Conservation (phyloP, 202 grass and related monocot genomes). For the Hordeum pubiflorum region DNA sequence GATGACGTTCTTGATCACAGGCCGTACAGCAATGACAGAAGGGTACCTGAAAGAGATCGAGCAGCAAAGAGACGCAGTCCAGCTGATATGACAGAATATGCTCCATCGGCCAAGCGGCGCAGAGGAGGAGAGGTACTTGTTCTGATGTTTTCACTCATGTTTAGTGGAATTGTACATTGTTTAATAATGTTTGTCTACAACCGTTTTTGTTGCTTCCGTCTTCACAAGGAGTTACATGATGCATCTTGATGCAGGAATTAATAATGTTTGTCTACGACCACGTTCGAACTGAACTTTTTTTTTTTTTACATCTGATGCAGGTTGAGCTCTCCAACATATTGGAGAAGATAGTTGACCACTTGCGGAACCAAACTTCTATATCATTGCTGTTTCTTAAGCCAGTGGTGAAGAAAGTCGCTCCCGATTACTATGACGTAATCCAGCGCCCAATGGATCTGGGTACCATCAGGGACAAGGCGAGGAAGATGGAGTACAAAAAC, state of each 20-base stretch:
- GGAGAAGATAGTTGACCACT: conserved; percentile 60
- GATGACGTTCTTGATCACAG: conserved; percentile 68
- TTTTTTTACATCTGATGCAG: conserved; percentile 30
- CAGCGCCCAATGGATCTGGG: conserved; percentile 79
- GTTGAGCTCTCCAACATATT: conserved; percentile 88
- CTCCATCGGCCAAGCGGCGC: conserved; percentile 54
- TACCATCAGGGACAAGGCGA: conserved; percentile 81
- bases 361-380: conserved; percentile 25
- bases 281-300: neutral
- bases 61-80: conserved; percentile 47
- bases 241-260: neutral
- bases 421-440: conserved; percentile 67
- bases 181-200: conserved; percentile 1
- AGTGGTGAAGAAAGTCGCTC: conserved; percentile 78
- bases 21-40: conserved; percentile 89
- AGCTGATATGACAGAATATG: conserved; percentile 44
- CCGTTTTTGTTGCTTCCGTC: neutral
- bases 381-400: conserved; percentile 83
- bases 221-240: neutral
- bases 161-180: neutral
- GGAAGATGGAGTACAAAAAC: conserved; percentile 79
- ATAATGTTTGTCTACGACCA: neutral
- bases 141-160: neutral
- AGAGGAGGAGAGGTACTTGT: conserved; percentile 84
- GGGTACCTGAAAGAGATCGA: conserved; percentile 51